Base-by-base conservation (phyloP, 805 yeast genomes). In the Starmerella scarabaei region DNA sequence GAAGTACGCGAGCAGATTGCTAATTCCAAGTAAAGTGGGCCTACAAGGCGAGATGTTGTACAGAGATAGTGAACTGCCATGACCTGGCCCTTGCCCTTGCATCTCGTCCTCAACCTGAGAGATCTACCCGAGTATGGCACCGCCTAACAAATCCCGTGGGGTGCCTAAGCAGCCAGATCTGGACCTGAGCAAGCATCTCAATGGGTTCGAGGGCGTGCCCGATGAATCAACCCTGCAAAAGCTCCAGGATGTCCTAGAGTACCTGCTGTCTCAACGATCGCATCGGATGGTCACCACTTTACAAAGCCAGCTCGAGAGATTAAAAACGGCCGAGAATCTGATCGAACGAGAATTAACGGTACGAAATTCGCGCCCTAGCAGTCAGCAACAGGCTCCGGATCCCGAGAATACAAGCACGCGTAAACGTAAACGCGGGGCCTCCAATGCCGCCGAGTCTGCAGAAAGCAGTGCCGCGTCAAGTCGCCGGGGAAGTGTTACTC, bases 221-320 rank as follows among this genome's bases (percentile, higher is more conserved):
- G 50, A 45, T 21, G 55, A 52, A 26, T 28, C 21, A 21, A 39
- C 40, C 8, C 40, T 52, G 28, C 47, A 42, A 16, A 31, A 36
- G 27, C 40, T 51, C 9, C 53, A 49, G 36, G 34, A 34, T 30
- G 45, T 44, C 21, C 45, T 52, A 15, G 53, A 48, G 36, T 39
- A 42, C 30, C 48, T 52, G 11, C 41, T 50, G 34, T 38, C 50
- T 8, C 41, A 43, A 20, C 41, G 53, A 15, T 47, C 53, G 24
- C 48, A 45, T 21, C 46, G 47, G 21, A 45, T 52, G 44, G 36
- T 43, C 17, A 37, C 35, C 18, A 45, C 42, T 18, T 45, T 52
- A 24, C 47, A 45, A 19, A 44, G 45, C 33, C 53, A 48, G 41
- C 41, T 46, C 16, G 54, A 50, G 29, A 36, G 36, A 23, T 41